A percentile compares a stretch with the other conserved stretches of the same genome.
phyloP scores from a whole-genome alignment of 1,284 basidiomycete genomes.

The Marasmius fiardii region DNA sequence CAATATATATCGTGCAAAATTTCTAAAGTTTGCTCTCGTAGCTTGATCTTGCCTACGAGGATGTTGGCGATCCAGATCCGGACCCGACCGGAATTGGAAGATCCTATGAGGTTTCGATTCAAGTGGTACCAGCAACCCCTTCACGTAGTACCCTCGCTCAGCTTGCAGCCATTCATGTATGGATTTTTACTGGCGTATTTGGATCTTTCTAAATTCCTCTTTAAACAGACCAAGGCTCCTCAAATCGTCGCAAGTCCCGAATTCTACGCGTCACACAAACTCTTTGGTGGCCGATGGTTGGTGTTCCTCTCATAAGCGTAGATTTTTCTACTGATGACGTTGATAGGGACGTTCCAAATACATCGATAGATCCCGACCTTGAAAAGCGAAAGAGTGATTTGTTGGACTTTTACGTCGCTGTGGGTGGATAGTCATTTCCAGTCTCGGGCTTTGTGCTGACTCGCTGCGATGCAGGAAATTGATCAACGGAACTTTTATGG shows the following conservation, averaged over 20 bases:
- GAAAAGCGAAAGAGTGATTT: slow-evolving; percentile 35
- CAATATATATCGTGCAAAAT: background rate
- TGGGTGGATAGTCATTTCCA: slow-evolving; percentile 13
- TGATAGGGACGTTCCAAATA: slow-evolving; percentile 30
- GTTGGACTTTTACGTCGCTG: slow-evolving; percentile 38
- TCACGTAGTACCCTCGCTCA: slow-evolving; percentile 27
- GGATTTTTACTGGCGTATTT: slow-evolving; percentile 2
- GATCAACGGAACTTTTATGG: slow-evolving; percentile 37
- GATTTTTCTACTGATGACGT: background rate
- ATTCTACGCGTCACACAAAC: slow-evolving; percentile 33
- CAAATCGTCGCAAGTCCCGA: slow-evolving; percentile 33
- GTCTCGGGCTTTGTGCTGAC: background rate
- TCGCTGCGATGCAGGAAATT: slow-evolving; percentile 27
- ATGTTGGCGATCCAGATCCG: slow-evolving; percentile 39
- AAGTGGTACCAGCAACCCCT: slow-evolving; percentile 32
- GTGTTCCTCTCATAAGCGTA: slow-evolving; percentile 1
- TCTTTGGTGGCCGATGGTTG: slow-evolving; percentile 37
- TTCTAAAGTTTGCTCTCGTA: slow-evolving; percentile 12
- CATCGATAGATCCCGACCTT: slow-evolving; percentile 27
- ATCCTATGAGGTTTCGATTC: slow-evolving; percentile 35
- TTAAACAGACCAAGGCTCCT: slow-evolving; percentile 26
- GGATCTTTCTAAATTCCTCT: background rate
- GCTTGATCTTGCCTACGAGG: slow-evolving; percentile 40
- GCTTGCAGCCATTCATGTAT: slow-evolving; percentile 29
- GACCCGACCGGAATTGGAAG: slow-evolving; percentile 36